A percentile compares a stretch with the other conserved stretches of the same genome.
Conservation (phyloP, 495 filamentous ascomycete genomes). For the Annulohypoxylon bovei region DNA sequence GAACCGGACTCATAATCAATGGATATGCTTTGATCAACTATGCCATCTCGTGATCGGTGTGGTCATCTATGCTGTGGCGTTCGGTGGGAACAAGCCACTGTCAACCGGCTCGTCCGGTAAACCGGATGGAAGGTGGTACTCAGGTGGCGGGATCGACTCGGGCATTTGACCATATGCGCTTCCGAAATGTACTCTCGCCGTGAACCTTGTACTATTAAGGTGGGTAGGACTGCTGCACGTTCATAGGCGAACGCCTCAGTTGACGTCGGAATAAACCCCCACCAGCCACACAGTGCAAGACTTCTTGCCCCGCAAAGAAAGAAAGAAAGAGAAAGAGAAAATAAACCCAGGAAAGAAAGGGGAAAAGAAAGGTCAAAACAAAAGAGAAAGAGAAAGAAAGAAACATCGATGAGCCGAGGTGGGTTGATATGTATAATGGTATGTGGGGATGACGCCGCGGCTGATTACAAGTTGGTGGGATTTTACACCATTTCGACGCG, state of each 20-base stretch:
- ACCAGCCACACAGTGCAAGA: slow-evolving; percentile 32
- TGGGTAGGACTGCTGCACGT: background rate
- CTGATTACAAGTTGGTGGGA: slow-evolving; percentile 23
- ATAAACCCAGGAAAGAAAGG: slow-evolving; percentile 48
- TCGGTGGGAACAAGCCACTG: background rate
- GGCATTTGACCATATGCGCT: background rate
- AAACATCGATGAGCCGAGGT: slow-evolving; percentile 31
- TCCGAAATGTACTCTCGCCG: background rate
- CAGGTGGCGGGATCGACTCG: background rate
- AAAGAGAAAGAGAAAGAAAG: slow-evolving; percentile 58
- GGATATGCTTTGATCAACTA: background rate
- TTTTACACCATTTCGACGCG: slow-evolving; percentile 15
- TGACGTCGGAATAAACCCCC: background rate
- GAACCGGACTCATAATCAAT: background rate
- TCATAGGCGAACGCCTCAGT: background rate
- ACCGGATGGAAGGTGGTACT: background rate
- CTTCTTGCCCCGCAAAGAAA: slow-evolving; percentile 43
- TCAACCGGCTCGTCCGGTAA: background rate
- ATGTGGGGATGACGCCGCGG: slow-evolving; percentile 20
- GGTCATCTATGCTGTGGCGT: background rate
- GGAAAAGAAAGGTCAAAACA: slow-evolving; percentile 40
- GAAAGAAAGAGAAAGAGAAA: slow-evolving; percentile 57
- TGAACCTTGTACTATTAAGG: background rate
- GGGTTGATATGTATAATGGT: slow-evolving; percentile 35
- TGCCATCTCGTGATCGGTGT: background rate